Evolutionary conservation across 2,329 filamentous ascomycete species (phyloP).

Genomic region (Alternaria gaisen): DNA sequence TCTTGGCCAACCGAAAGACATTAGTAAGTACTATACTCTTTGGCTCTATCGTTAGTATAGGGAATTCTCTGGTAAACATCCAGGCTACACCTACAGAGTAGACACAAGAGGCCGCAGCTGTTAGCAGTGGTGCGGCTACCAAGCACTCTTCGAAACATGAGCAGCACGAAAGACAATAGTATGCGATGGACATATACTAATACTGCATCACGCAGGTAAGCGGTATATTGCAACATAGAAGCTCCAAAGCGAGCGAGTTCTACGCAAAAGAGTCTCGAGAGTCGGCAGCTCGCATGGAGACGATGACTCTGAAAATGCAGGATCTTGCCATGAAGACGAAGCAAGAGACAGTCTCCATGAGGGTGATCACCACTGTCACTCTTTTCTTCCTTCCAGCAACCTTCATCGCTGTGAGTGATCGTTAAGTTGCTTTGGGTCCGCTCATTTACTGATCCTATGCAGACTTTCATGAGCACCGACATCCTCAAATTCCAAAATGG

Average conservation of each 20-base stretch:
- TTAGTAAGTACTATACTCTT: too few species aligned
- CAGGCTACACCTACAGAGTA: too few species aligned
- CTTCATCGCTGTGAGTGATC: constrained; percentile 52
- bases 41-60: too few species aligned
- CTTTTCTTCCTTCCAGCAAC: constrained; percentile 56
- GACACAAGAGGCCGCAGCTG: too few species aligned
- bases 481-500: constrained; percentile 42
- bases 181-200: not conserved
- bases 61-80: too few species aligned
- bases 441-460: not conserved
- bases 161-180: too few species aligned
- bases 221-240: constrained; percentile 48
- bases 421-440: not conserved
- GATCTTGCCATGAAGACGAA: constrained; percentile 49
- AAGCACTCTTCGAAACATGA: too few species aligned
- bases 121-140: too few species aligned
- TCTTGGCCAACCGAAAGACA: too few species aligned
- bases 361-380: constrained; percentile 54
- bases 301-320: constrained; percentile 35
- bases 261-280: constrained; percentile 26
- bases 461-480: constrained; percentile 56
- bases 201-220: constrained; percentile 30
- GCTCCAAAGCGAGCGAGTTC: constrained; percentile 41
- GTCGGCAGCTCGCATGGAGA: constrained; percentile 44
- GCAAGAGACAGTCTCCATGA: constrained; percentile 55